Evolutionary conservation across 2,329 filamentous ascomycete genomes (phyloP), one percentile per base, ranked within the genome.

Genomic region (Arthrobotrys sphaeroides): DNA sequence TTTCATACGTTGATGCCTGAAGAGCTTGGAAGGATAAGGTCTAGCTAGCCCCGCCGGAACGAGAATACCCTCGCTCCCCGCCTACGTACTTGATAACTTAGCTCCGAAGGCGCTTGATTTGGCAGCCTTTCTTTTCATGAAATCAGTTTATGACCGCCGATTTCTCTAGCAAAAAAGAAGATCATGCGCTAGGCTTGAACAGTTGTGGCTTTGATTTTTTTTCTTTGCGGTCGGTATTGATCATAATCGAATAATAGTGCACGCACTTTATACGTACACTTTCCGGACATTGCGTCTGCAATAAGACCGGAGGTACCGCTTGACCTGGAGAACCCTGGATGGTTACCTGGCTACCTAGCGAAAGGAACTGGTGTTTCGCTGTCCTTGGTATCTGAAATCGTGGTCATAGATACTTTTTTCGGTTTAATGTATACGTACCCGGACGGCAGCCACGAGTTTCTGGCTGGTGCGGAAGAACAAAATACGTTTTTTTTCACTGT

Each of bases 61-160:
- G 53, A 73, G 69, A 67, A 73, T 20, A 73, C 53, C 68, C 51
- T 66, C 42, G 42, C 61, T 53, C 51, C 61, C 69, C 60, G 51
- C 51, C 45, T 22, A 38, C 31, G 38, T 47, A 47, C 26, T 33
- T 33, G 31, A n/a, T n/a, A 43, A 22, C 26, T 53, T 51, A 66
- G 45, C 47, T 42, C 40, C 51, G 28, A 38, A n/a, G 16, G 47
- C 33, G 47, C 47, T 53, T 33, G 26, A 13, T 31, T 12, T 31
- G 26, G 26, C 36, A 45, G 38, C 16, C 16, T 60, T 69, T 36
- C n/a, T 0, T 36, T 9, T 31, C 4, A 18, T 49, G n/a, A n/a
- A 36, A 57, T 33, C n/a, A n/a, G n/a, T n/a, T n/a, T n/a, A n/a
- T n/a, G n/a, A n/a, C n/a, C n/a, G 28, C 28, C 28, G 28, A 33